Percentiles rank a stretch among this genome's conserved stretches.
These are phyloP conservation scores for Candida maesae DNA, from an alignment of 805 yeast genomes.

Conservation along the genomic window DNA sequence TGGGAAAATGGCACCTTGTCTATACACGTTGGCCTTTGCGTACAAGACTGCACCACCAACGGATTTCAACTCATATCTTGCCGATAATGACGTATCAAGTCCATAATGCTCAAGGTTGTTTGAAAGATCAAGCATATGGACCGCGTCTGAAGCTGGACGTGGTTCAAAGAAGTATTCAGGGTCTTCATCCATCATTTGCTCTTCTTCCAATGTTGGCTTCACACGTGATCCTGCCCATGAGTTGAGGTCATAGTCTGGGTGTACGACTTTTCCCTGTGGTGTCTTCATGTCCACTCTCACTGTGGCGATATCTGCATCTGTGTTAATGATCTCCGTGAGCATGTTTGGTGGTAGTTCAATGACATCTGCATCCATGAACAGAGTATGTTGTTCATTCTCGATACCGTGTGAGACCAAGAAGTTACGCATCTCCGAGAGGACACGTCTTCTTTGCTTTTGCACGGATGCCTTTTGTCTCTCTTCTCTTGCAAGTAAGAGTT, in stretches of 20 bases:
- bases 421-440: slow-evolving; percentile 25
- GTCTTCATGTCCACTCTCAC: slow-evolving; percentile 27
- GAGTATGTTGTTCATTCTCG: slow-evolving; percentile 26
- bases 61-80: slow-evolving; percentile 33
- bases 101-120: slow-evolving; percentile 12
- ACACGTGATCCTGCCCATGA: slow-evolving; percentile 32
- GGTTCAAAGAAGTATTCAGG: slow-evolving; percentile 18
- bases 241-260: slow-evolving; percentile 32
- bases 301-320: slow-evolving; percentile 30
- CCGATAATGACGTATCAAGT: slow-evolving; percentile 1
- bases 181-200: slow-evolving; percentile 13
- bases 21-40: slow-evolving; percentile 38
- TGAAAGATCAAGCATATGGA: slow-evolving; percentile 15
- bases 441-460: slow-evolving; percentile 25
- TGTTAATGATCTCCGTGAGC: slow-evolving; percentile 23
- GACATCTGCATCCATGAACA: slow-evolving; percentile 33
- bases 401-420: slow-evolving; percentile 24
- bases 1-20: slow-evolving; percentile 45
- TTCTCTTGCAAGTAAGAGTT: slow-evolving; percentile 11
- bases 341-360: slow-evolving; percentile 24
- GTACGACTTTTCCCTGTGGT: slow-evolving; percentile 9
- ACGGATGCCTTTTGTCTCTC: slow-evolving; percentile 19
- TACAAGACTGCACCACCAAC: slow-evolving; percentile 52
- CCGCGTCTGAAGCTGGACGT: slow-evolving; percentile 9
- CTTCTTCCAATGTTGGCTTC: slow-evolving; percentile 24